Evolutionary conservation across 1,284 basidiomycete genomes (phyloP), one percentile per base, ranked within the genome.

Genomic region (Ustilago esculenta): DNA sequence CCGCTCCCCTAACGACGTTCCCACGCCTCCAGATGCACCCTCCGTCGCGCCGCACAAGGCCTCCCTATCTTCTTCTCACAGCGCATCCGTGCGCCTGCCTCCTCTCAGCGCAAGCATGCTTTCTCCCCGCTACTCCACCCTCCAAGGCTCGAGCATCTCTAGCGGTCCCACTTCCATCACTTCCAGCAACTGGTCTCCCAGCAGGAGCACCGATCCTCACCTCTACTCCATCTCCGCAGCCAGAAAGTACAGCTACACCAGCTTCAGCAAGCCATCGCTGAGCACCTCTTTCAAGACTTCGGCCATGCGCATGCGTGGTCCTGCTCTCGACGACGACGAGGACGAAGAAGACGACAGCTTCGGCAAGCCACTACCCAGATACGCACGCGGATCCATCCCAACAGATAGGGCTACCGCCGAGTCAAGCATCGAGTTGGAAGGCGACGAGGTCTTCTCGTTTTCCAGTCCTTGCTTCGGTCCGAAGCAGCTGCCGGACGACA

Each of bases 11-110:
- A 63, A 60, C 39, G 76, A 79, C 17, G 29, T 79, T 9, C 67
- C 77, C 11, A 80, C 78, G 34, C 78, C 78, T n/a, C 77, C 78
- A 11, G 77, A 80, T 59, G 69, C 59, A 2, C 45, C 73, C 4
- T 30, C 43, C 2, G 48, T 75, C 10, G 52, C 53, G 12, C 48
- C 58, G 10, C 52, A 44, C 47, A 55, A 71, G 32, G 47, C 52
- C 10, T 47, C 69, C 3, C 63, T 47, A 20, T 63, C 61, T 24
- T 63, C 61, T 24, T 46, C 65, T 1, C 47, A 61, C 55, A 52
- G 36, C 30, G 47, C 48, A 14, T 33, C 48, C 3, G 59, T 72
- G 0, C 64, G 66, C 21, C 50, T 75, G 48, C 68, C 70, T n/a
- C 43, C 64, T 11, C 54, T 74, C 6, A 50, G 42, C 45, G 44